Base-by-base conservation (phyloP, 2,329 filamentous ascomycete genomes). In the Colletotrichum limetticola region DNA sequence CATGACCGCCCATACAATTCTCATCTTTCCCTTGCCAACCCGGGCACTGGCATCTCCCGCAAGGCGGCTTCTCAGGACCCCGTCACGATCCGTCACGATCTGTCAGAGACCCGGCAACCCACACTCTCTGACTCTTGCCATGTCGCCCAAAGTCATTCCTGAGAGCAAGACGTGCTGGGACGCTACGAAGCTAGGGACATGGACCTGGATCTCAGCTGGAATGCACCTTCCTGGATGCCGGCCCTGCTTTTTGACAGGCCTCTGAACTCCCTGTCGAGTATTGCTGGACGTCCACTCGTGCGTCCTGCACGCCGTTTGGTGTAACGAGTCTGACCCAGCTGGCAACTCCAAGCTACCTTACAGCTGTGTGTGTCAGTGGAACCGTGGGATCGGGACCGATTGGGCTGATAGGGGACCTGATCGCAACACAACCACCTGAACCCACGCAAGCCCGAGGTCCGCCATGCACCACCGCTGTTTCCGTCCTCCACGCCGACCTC, bases 301-400 rank as follows among this genome's bases (percentile, higher is more conserved):
- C 37, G 58, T 35, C 53, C 66, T 63, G 58, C 42, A 67, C 63
- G 64, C 63, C 68, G 56, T 68, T 71, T 60, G 35, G 64, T 62
- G 68, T 56, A 71, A 61, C 58, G 57, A 71, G 66, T 28, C 42
- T 55, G 63, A 46, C 30, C 61, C 49, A 55, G 46, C 61, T 37
- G 28, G 42, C n/a, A 55, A 30, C 30, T 64, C n/a, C 61, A 55
- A 55, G 52, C 52, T 55, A 6, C 52, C 52, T 55, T 52, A 37
- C 56, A 71, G 56, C 68, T 68, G 65, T 57, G 11, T 55, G 57
- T 71, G 66, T 56, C 59, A 60, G 67, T 70, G 66, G 67, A 72
- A 70, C 70, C 66, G 56, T 52, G 46, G 70, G 26, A 62, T 64
- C 59, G 70, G 70, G 66, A 72, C 60, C 66, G 55, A 64, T 70